phyloP scores from a whole-genome alignment of 1,284 basidiomycete species.

The Sporisorium sorghi region DNA sequence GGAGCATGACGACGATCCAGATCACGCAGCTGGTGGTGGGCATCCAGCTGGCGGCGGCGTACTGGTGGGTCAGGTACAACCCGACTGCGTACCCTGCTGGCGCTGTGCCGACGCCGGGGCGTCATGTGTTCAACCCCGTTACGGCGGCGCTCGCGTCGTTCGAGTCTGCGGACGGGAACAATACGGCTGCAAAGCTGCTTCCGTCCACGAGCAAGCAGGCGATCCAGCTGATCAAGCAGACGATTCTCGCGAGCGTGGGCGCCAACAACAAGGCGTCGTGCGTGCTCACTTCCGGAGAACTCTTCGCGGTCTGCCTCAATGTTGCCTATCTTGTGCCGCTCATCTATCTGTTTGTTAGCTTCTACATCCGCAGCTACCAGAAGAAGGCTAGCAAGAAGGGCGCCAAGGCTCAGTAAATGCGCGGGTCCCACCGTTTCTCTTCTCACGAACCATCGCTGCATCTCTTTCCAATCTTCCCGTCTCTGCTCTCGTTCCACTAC shows the following conservation, averaged over 20 bases:
- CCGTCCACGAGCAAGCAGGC: conserved; percentile 27
- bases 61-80: conserved; percentile 45
- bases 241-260: conserved; percentile 21
- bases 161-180: conserved; percentile 8
- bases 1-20: conserved; percentile 61
- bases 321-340: conserved; percentile 55
- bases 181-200: conserved; percentile 4
- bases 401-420: conserved; percentile 32
- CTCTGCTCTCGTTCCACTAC: too few species aligned
- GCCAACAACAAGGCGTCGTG: conserved; percentile 25
- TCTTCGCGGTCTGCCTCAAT: conserved; percentile 51
- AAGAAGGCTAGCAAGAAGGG: conserved; percentile 40
- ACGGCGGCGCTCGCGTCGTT: conserved; percentile 23
- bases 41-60: conserved; percentile 38
- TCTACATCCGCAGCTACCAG: conserved; percentile 57
- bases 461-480: too few species aligned
- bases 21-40: conserved; percentile 63
- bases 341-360: conserved; percentile 60
- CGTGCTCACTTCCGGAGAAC: conserved; percentile 38
- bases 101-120: conserved; percentile 38
- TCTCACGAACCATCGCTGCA: too few species aligned
- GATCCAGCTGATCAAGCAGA: conserved; percentile 24
- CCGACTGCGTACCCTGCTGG: conserved; percentile 45
- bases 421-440: too few species aligned
- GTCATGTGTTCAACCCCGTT: conserved; percentile 35